A percentile compares a stretch with the other conserved stretches of the same genome.
Conservation (phyloP, 2,329 filamentous ascomycete species). For the Drechslera avenae region DNA sequence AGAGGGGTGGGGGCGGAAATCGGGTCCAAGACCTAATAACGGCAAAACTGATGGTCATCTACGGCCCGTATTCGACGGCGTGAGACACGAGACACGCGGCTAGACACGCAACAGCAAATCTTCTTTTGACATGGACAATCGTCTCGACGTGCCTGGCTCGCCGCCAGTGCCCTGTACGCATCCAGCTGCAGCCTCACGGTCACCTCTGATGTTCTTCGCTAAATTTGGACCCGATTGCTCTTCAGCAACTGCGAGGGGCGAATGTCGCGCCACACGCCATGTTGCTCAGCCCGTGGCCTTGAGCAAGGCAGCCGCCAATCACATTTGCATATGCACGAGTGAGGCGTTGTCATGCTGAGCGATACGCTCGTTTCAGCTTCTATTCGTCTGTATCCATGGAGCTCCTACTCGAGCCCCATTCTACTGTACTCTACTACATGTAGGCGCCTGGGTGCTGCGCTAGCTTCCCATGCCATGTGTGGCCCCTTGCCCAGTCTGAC, state of each 20-base stretch:
- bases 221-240: constrained; percentile 24
- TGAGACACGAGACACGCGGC: constrained; percentile 29
- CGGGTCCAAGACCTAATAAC: constrained; percentile 39
- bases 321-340: constrained; percentile 21
- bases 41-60: constrained; percentile 33
- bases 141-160: constrained; percentile 18
- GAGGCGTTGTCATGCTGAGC: constrained; percentile 25
- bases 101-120: constrained; percentile 17
- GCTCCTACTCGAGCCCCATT: constrained; percentile 26
- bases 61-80: constrained; percentile 34
- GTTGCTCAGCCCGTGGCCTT: constrained; percentile 1
- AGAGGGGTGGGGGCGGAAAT: constrained; percentile 40
- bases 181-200: constrained; percentile 21
- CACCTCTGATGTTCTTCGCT: constrained; percentile 16
- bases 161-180: constrained; percentile 12
- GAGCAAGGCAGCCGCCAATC: constrained; percentile 21
- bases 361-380: constrained; percentile 34
- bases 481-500: constrained; percentile 7
- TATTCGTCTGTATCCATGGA: constrained; percentile 22
- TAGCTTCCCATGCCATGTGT: constrained; percentile 35
- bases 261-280: constrained; percentile 9
- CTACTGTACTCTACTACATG: constrained; percentile 41
- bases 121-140: constrained; percentile 18
- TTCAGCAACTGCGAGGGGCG: constrained; percentile 13
- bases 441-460: constrained; percentile 40